Conservation (phyloP, 2,329 filamentous ascomycete genomes). For the Dendrostoma leiphaemia region DNA sequence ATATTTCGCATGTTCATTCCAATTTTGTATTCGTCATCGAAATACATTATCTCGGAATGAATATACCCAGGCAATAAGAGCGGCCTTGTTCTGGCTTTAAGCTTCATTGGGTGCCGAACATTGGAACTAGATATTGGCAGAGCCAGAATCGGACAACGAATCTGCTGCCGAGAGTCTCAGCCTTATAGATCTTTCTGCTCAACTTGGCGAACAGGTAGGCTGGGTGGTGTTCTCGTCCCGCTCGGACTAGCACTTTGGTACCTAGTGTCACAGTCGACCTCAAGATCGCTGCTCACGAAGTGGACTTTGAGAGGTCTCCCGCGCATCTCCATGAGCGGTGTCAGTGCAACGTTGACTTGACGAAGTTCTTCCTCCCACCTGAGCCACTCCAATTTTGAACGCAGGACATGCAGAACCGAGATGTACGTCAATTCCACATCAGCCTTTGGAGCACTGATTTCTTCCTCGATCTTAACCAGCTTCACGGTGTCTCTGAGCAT, state of each 20-base stretch:
- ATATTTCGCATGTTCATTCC: too few relatives aligned
- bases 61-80: too few relatives aligned
- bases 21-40: too few relatives aligned
- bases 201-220: not conserved
- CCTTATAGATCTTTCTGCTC: not conserved
- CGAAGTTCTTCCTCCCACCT: slow-evolving; percentile 1
- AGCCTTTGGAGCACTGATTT: not conserved
- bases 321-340: not conserved
- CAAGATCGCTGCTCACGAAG: not conserved
- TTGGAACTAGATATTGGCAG: too few relatives aligned
- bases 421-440: not conserved
- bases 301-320: not conserved
- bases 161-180: too few relatives aligned
- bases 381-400: not conserved
- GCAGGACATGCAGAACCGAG: not conserved
- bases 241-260: not conserved
- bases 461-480: not conserved
- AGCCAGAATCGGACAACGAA: too few relatives aligned
- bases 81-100: too few relatives aligned
- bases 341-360: not conserved
- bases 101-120: too few relatives aligned
- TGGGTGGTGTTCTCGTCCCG: not conserved
- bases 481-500: not conserved
- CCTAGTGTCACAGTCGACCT: not conserved
- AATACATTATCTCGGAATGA: too few relatives aligned